Conservation (phyloP, 1,139 yeast species). For the Groenewaldozyma sp. region DNA sequence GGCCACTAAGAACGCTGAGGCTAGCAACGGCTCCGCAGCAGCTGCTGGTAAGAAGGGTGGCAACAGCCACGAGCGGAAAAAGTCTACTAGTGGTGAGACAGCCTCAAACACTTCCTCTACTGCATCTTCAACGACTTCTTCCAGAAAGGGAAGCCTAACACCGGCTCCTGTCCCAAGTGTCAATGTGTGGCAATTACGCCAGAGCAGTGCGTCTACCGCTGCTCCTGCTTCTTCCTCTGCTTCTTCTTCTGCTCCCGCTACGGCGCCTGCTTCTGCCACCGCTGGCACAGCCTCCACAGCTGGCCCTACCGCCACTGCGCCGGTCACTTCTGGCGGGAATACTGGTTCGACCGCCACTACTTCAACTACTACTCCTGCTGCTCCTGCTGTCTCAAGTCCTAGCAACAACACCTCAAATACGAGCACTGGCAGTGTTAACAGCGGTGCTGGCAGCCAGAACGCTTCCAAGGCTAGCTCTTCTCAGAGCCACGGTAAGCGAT, state of each 20-base stretch:
- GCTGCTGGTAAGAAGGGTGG: neutral
- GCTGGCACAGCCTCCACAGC: too few species aligned
- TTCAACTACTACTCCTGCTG: conserved; percentile 7
- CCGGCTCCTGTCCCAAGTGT: conserved; percentile 38
- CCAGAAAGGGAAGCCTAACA: conserved; percentile 23
- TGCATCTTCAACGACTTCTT: conserved; percentile 8
- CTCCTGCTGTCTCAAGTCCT: neutral
- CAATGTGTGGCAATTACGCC: conserved; percentile 31
- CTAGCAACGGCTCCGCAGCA: neutral
- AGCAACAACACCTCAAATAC: neutral
- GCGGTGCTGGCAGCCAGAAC: conserved; percentile 9
- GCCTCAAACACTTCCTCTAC: neutral
- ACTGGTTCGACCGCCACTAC: conserved; percentile 10
- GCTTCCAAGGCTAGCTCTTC: neutral
- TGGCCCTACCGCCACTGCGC: too few species aligned
- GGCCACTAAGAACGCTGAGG: too few species aligned
- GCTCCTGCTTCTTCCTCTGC: too few species aligned
- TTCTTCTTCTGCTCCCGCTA: too few species aligned
- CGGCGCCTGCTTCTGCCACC: too few species aligned
- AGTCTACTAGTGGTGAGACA: too few species aligned
- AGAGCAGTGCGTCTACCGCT: conserved; percentile 8
- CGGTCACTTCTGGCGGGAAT: conserved; percentile 11
- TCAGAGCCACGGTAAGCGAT: neutral
- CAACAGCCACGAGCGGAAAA: neutral
- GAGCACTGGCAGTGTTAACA: neutral